Evolutionary conservation across 1,284 basidiomycete genomes (phyloP), one percentile per base, ranked within the genome.

Genomic region (Rhodotorula mucilaginosa): DNA sequence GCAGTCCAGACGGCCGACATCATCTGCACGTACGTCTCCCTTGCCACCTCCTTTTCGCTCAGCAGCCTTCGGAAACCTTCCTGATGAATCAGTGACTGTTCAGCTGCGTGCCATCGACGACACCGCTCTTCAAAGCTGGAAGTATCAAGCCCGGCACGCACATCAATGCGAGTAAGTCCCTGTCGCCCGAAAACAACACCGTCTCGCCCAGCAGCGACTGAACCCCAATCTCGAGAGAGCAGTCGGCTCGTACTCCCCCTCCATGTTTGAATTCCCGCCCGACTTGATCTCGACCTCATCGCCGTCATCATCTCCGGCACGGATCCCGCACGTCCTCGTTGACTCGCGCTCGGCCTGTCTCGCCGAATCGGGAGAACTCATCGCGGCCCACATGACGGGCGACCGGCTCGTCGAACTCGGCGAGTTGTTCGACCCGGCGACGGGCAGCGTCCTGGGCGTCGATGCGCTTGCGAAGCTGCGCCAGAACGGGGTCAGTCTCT

Each of bases 321-420:
- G 31, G 18, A 71, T 73, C 49, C 73, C 70, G 0, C 60, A 56
- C 29, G 64, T 79, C 48, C 73, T 78, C 65, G 75, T 78, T 57
- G 78, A 79, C 61, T 73, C 69, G 3, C 63, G 65, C 29, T 7
- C 34, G 5, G 77, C 77, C 12, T 78, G 76, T 58, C 60, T 77
- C 39, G 46, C 72, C 23, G 78, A 79, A 68, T 73, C 78, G 0
- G 78, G 78, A n/a, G 78, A 79, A 63, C 65, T 79, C 19, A 71
- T 77, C 61, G 47, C 58, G 3, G 51, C 75, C 0, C 34, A 34
- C 1, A 69, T 71, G n/a, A 2, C 51, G 4, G 5, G 34, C 3
- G 2, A 31, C 0, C 52, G 48, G 23, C 47, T 64, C 34, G 39
- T 69, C 44, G 71, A 74, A 63, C 47, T 76, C 23, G 75, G 75